A percentile compares a stretch with the other conserved stretches of the same genome.
Evolutionary conservation across 371 early-diverging fungal genomes (phyloP).

Genomic region (Enterocytospora artemiae): DNA sequence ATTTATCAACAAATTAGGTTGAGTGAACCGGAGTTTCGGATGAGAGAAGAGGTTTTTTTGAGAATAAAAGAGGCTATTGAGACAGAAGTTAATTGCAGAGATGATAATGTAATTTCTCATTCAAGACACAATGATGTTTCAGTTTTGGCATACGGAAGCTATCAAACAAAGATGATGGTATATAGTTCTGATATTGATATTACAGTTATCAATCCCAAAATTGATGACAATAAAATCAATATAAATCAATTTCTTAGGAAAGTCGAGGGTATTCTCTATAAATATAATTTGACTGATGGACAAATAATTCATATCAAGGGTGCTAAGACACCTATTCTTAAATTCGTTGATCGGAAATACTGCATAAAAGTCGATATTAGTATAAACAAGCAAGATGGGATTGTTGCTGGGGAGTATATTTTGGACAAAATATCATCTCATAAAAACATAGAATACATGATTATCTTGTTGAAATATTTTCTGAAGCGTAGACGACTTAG

Average conservation of each 20-base stretch:
- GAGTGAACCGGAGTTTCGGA: conserved; percentile 3
- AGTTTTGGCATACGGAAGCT: conserved; percentile 39
- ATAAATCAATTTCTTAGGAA: conserved; percentile 26
- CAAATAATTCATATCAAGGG: conserved; percentile 34
- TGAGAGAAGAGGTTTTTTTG: conserved; percentile 13
- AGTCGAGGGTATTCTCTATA: conserved; percentile 15
- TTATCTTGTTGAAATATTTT: conserved; percentile 71
- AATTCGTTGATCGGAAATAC: conserved; percentile 66
- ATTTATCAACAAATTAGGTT: conserved; percentile 27
- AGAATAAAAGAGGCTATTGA: conserved; percentile 20
- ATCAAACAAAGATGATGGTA: conserved; percentile 21
- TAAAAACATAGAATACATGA: conserved; percentile 62
- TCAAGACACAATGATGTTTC: background rate
- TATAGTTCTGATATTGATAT: conserved; percentile 47
- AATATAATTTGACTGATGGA: background rate
- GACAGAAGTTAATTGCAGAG: background rate
- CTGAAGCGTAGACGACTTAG: conserved; percentile 65
- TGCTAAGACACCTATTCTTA: conserved; percentile 75
- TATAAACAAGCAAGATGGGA: conserved; percentile 65
- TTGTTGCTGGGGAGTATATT: conserved; percentile 60
- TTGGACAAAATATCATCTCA: conserved; percentile 60
- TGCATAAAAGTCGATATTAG: conserved; percentile 69
- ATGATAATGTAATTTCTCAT: background rate
- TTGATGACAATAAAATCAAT: background rate
- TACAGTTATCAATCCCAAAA: conserved; percentile 7